phyloP scores from a whole-genome alignment of 306 rosid species.

The Vigna mungo region DNA sequence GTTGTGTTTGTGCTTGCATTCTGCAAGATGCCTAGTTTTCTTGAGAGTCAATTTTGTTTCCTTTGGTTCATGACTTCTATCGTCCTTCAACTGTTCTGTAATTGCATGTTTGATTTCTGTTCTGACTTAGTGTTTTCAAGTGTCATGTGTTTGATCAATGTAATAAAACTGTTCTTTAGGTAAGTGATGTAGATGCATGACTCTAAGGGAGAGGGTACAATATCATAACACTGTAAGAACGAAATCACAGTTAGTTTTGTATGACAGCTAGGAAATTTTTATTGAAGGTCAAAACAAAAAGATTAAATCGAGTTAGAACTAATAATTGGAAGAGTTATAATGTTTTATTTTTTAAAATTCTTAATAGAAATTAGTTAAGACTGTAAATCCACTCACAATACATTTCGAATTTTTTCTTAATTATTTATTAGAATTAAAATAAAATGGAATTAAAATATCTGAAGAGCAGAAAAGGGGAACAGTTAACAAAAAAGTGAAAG shows the following conservation, averaged over 20 bases:
- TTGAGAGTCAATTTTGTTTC: slow-evolving; percentile 10
- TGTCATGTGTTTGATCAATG: slow-evolving; percentile 1
- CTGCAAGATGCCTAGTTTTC: neutral
- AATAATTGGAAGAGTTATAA: neutral
- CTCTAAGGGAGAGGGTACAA: neutral
- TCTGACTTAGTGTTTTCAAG: neutral
- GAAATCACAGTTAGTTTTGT: neutral
- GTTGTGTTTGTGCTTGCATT: slow-evolving; percentile 16
- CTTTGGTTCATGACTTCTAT: neutral
- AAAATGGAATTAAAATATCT: neutral
- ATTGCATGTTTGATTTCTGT: neutral
- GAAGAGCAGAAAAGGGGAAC: neutral
- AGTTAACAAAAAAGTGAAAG: neutral
- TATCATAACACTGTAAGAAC: neutral
- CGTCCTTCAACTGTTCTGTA: slow-evolving; percentile 1
- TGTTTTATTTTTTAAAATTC: too few relatives aligned
- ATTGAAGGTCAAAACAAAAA: neutral
- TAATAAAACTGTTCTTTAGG: slow-evolving; percentile 10
- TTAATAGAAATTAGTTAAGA: too few relatives aligned
- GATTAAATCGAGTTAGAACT: neutral
- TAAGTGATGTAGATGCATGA: neutral
- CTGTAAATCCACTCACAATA: too few relatives aligned
- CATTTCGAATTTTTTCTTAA: neutral
- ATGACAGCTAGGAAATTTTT: neutral
- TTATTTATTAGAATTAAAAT: neutral